phyloP scores from a whole-genome alignment of 371 early-diverging fungal species.

The Furculomyces boomerangus region DNA sequence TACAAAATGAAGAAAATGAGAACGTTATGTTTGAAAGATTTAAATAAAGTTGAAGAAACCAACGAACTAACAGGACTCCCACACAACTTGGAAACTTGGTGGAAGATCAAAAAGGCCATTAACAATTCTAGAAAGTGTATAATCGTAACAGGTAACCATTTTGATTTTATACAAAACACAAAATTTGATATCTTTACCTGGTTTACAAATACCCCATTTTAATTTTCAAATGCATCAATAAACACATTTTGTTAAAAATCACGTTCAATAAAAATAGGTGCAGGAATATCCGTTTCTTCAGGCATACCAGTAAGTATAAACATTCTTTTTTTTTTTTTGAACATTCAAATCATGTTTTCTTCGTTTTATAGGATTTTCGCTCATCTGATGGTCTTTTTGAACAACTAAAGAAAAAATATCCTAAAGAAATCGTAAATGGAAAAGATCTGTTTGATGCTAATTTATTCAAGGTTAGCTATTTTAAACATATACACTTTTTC shows the following conservation, averaged over 20 bases:
- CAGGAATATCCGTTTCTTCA: constrained; percentile 24
- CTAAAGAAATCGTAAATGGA: constrained; percentile 58
- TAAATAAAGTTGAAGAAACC: background rate
- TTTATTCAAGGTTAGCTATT: constrained; percentile 40
- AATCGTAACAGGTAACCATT: constrained; percentile 13
- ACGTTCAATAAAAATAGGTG: constrained; percentile 2
- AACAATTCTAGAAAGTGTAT: constrained; percentile 15
- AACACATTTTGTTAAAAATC: background rate
- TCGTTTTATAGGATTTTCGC: constrained; percentile 39
- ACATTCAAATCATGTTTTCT: constrained; percentile 44
- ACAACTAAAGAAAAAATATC: constrained; percentile 46
- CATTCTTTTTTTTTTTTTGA: constrained; percentile 30
- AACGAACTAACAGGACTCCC: background rate
- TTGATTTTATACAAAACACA: background rate
- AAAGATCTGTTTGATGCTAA: constrained; percentile 93
- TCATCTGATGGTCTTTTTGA: constrained; percentile 65
- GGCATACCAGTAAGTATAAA: constrained; percentile 12
- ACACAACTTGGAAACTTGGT: background rate
- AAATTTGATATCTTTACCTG: background rate
- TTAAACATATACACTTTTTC: background rate
- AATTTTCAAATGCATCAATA: background rate
- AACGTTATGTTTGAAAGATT: background rate
- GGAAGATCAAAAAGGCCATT: constrained; percentile 15
- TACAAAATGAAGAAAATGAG: background rate
- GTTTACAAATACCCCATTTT: too few species aligned